These are phyloP conservation scores for Stylosanthes scabra DNA, from an alignment of 331 rosid species.

Conservation along the genomic window DNA sequence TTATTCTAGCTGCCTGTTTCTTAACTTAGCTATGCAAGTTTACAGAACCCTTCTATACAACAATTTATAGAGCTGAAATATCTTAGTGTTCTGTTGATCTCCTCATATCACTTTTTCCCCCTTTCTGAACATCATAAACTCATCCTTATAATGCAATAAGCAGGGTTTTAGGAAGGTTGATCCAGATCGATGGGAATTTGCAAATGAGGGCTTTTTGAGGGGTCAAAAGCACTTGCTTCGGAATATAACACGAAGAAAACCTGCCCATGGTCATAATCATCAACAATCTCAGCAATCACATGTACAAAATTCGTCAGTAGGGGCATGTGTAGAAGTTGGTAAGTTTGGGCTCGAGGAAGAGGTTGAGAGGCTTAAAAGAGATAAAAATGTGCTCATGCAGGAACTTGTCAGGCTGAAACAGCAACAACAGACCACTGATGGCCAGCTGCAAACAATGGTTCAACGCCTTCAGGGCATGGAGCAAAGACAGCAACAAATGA, in stretches of 20 bases:
- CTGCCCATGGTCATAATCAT: constrained; percentile 78
- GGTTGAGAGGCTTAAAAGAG: constrained; percentile 96
- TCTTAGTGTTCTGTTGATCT: constrained; percentile 26
- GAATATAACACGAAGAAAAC: constrained; percentile 86
- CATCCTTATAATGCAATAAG: constrained; percentile 39
- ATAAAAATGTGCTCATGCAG: constrained; percentile 96
- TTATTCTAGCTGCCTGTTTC: constrained; percentile 13
- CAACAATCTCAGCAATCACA: constrained; percentile 75
- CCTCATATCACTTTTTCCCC: neutral
- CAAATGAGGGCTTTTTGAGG: constrained; percentile 90
- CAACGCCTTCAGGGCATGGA: constrained; percentile 98
- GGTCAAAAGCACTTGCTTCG: constrained; percentile 92
- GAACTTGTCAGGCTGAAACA: constrained; percentile 97
- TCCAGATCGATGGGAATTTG: constrained; percentile 99
- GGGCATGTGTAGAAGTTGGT: constrained; percentile 98
- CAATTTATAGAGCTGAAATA: neutral
- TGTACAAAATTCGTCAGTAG: constrained; percentile 76
- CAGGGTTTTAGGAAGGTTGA: constrained; percentile 98
- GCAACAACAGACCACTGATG: constrained; percentile 96
- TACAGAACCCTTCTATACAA: constrained; percentile 11
- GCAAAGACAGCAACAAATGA: constrained; percentile 97
- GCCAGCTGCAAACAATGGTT: constrained; percentile 88
- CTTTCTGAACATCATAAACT: constrained; percentile 22
- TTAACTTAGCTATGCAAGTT: constrained; percentile 25
- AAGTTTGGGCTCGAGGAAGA: constrained; percentile 99